These are phyloP conservation scores for Spergularia bocconei DNA, from an alignment of 148 eudicot genomes.

Conservation along the genomic window DNA sequence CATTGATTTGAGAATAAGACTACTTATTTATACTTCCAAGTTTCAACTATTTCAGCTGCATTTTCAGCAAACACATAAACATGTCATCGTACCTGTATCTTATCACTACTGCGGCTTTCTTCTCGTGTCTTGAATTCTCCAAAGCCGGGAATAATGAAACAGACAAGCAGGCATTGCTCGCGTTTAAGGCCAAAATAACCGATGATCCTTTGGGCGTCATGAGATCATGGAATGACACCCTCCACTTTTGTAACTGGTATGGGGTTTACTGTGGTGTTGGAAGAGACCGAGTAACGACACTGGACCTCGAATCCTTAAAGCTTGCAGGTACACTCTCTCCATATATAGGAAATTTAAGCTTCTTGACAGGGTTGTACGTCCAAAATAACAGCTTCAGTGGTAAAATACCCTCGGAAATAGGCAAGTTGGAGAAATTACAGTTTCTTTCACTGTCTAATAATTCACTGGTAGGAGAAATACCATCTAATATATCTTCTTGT, in stretches of 20 bases:
- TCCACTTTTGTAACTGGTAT: conserved; percentile 18
- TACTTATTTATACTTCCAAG: too few species aligned
- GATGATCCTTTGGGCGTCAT: conserved; percentile 6
- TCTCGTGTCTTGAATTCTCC: not conserved
- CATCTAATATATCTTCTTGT: conserved; percentile 14
- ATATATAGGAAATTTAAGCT: conserved; percentile 17
- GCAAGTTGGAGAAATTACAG: conserved; percentile 10
- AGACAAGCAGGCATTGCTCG: conserved; percentile 12
- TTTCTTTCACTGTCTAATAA: conserved; percentile 4
- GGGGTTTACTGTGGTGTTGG: conserved; percentile 13
- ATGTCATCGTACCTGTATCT: not conserved
- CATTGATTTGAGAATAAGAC: too few species aligned
- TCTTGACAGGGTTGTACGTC: conserved; percentile 6
- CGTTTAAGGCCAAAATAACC: conserved; percentile 11
- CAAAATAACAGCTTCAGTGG: conserved; percentile 22
- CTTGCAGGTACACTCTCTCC: conserved; percentile 24
- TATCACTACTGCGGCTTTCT: not conserved
- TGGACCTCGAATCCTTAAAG: conserved; percentile 6
- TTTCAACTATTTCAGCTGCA: too few species aligned
- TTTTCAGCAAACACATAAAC: too few species aligned
- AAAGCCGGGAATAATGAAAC: conserved; percentile 1
- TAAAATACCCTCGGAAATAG: conserved; percentile 18
- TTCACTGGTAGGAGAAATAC: conserved; percentile 8
- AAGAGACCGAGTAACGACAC: not conserved
- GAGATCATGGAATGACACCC: conserved; percentile 26